These are phyloP conservation scores for Colletotrichum filicis DNA, from an alignment of 2,329 filamentous ascomycete species.

Conservation along the genomic window DNA sequence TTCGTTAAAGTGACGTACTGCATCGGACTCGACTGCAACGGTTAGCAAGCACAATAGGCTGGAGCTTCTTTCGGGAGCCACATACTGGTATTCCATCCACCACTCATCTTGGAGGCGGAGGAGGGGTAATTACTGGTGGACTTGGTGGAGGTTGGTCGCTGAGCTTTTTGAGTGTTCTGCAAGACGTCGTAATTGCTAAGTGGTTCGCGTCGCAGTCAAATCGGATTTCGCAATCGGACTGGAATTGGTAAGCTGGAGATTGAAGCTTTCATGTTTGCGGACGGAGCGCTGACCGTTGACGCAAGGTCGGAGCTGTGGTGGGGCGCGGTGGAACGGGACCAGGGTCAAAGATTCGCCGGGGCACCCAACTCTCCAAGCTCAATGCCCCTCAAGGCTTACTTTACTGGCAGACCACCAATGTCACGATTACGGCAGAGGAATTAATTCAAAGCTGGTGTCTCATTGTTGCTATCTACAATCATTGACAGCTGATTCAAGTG, in stretches of 20 bases:
- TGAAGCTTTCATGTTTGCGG: not conserved
- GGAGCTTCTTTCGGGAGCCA: constrained; percentile 30
- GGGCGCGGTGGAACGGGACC: constrained; percentile 14
- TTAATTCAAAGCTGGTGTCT: not conserved
- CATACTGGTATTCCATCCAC: constrained; percentile 93
- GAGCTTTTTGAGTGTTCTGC: not conserved
- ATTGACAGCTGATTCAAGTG: not conserved
- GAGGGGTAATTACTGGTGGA: not conserved
- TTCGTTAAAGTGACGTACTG: constrained; percentile 67
- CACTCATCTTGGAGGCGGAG: constrained; percentile 66
- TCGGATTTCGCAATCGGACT: not conserved
- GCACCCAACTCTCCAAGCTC: not conserved
- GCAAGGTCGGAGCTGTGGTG: constrained; percentile 27
- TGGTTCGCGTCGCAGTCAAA: not conserved
- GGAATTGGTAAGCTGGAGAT: constrained; percentile 26
- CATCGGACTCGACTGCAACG: constrained; percentile 84
- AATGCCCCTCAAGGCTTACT: not conserved
- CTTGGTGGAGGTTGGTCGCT: not conserved
- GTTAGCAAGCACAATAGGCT: constrained; percentile 18
- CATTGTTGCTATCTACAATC: constrained; percentile 32
- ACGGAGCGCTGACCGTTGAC: constrained; percentile 4
- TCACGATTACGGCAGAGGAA: not conserved
- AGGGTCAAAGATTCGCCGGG: constrained; percentile 33
- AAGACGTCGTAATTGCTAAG: not conserved
- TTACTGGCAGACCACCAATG: not conserved